Evolutionary conservation across 352 stramenopile genomes (phyloP), one percentile per base, ranked within the genome.

Genomic region (Globisporangium lucens): DNA sequence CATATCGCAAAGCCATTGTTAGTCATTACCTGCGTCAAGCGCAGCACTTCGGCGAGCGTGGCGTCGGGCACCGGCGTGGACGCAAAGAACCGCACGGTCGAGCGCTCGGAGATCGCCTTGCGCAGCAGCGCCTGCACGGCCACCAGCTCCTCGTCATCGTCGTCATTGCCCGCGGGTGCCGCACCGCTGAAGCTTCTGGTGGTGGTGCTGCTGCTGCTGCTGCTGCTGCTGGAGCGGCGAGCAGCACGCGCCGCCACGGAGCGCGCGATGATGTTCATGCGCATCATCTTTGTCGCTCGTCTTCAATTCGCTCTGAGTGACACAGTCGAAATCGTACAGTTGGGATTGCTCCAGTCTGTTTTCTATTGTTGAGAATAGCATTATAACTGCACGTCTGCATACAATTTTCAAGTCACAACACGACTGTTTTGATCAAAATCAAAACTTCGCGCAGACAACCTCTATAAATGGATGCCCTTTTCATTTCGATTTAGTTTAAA

Each of bases 21-120:
- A 24, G 17, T 15, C 60, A 17, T 20, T 20, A 85, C 82, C 80
- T 89, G 77, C n/a, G 87, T 89, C 43, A 93, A 74, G 15, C 73
- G 70, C 13, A 93, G 73, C 35, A 94, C 86, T 49, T 91, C 79
- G 15, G 74, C 68, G 9, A 94, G 76, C 47, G 82, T 81, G 43
- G 69, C 70, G 43, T 94, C 77, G 2, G 83, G 75, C 13, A 94
- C 77, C 6, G 65, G 65, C 43, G 36, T 41, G 12, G 43, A 22
- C n/a, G 56, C 56, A 38, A 65, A 70, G 58, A 70, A 70, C 27
- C 65, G 65, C 56, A 61, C 65, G n/a, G 56, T 29, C 4, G 56
- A 59, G 56, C 65, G 65, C 4, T 59, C 49, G 7, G 56, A 55
- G 46, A 61, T 70, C 56, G 57, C 65, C 43, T 68, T 62, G 38